Conservation (phyloP, 2,329 filamentous ascomycete genomes). For the Cordyceps pruinosa region DNA sequence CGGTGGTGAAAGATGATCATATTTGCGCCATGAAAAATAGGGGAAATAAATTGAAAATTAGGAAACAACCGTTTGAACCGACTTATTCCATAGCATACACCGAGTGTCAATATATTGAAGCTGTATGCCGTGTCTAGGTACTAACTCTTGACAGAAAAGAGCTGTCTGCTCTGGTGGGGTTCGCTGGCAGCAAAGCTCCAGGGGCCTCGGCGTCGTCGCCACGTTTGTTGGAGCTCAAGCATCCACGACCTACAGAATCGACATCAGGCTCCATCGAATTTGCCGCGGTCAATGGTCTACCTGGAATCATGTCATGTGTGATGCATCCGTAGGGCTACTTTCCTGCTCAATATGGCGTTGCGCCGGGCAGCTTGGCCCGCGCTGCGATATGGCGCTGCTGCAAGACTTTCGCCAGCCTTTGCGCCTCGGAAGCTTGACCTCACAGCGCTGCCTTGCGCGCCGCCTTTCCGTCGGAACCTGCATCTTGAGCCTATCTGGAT, state of each 20-base stretch:
- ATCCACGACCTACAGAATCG: too few species aligned
- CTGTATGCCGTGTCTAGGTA: too few species aligned
- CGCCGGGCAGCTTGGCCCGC: neutral
- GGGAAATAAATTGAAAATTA: too few species aligned
- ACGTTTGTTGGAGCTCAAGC: too few species aligned
- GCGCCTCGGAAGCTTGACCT: neutral
- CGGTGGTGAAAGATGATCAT: neutral
- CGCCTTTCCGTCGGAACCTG: conserved; percentile 15
- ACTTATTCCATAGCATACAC: too few species aligned
- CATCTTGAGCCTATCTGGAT: conserved; percentile 40
- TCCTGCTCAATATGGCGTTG: neutral
- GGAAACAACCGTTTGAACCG: too few species aligned
- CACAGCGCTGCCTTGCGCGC: neutral
- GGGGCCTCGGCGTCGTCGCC: too few species aligned
- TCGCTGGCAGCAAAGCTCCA: too few species aligned
- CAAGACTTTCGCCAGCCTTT: neutral
- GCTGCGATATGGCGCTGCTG: neutral
- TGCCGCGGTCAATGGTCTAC: neutral
- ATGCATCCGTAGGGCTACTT: neutral
- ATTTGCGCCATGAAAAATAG: too few species aligned
- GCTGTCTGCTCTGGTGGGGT: too few species aligned
- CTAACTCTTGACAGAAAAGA: too few species aligned
- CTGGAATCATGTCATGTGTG: neutral
- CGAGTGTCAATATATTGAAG: too few species aligned
- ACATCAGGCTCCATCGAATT: neutral